These are phyloP conservation scores for Xanthoconium stramineum DNA, from an alignment of 768 basidiomycete species.

Conservation along the genomic window DNA sequence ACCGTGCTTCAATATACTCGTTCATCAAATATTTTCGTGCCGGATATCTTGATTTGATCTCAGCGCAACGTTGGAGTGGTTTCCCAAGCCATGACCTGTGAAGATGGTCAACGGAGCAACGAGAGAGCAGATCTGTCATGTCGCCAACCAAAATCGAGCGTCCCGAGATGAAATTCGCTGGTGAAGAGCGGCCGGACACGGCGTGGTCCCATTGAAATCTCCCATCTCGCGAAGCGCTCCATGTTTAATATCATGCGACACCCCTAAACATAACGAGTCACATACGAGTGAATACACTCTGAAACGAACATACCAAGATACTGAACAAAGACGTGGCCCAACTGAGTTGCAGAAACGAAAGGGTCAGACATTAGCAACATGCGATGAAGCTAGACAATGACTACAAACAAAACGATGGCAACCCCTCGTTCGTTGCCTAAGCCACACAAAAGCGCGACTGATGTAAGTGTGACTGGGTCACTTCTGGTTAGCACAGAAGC, in stretches of 20 bases:
- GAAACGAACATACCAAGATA: slow-evolving; percentile 6
- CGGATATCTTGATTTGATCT: neutral
- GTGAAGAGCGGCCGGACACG: slow-evolving; percentile 1
- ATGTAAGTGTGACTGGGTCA: neutral
- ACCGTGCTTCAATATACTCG: too few species aligned
- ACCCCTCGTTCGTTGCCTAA: neutral
- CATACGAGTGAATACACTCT: neutral
- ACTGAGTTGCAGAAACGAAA: neutral
- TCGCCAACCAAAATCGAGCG: neutral
- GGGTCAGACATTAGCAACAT: neutral
- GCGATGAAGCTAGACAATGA: neutral
- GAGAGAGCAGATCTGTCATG: neutral
- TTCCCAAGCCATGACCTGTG: neutral
- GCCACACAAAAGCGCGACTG: neutral
- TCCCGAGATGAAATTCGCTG: slow-evolving; percentile 4
- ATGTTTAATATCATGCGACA: slow-evolving; percentile 24
- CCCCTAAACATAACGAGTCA: slow-evolving; percentile 10
- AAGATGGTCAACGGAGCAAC: neutral
- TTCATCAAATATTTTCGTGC: too few species aligned
- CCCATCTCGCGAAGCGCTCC: slow-evolving; percentile 17
- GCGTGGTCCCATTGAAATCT: neutral
- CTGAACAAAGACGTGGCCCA: slow-evolving; percentile 12
- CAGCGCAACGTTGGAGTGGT: neutral
- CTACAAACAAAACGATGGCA: slow-evolving; percentile 6
- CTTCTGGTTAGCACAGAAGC: neutral